Evolutionary conservation across 2,329 filamentous ascomycete species (phyloP).

Genomic region (Microsporum ferrugineum): DNA sequence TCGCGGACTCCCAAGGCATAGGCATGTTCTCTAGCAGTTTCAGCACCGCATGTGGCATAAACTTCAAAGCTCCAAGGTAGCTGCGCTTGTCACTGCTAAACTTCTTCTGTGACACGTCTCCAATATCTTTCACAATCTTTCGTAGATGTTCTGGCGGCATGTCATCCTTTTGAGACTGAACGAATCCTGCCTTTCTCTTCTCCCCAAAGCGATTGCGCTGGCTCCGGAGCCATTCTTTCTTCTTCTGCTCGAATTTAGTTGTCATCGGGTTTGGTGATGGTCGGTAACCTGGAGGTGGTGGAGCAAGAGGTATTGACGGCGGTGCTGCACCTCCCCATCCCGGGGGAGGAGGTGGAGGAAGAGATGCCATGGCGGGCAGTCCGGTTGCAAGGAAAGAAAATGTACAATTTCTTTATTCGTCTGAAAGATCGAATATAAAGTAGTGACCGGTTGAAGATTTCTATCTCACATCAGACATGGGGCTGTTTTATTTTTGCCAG

Average conservation of each 20-base stretch:
- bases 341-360: constrained; percentile 57
- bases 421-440: not conserved
- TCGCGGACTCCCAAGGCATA: constrained; percentile 96
- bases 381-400: not conserved
- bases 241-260: constrained; percentile 96
- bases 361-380: constrained; percentile 41
- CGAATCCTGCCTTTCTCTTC: constrained; percentile 91
- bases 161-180: constrained; percentile 96
- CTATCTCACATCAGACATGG: not conserved
- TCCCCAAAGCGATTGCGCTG: constrained; percentile 91
- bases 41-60: constrained; percentile 96
- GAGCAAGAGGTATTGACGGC: constrained; percentile 47
- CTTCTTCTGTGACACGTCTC: constrained; percentile 98
- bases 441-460: not conserved
- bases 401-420: not conserved
- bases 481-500: not conserved
- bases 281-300: constrained; percentile 75
- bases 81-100: constrained; percentile 98
- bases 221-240: constrained; percentile 91
- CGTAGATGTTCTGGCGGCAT: constrained; percentile 97
- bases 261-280: constrained; percentile 70
- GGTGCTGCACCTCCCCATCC: constrained; percentile 48
- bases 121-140: constrained; percentile 97
- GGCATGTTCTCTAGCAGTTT: constrained; percentile 99
- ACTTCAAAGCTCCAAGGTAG: constrained; percentile 93